Evolutionary conservation across 495 filamentous ascomycete genomes (phyloP).

Genomic region (Hypoxylon crocopeplum): DNA sequence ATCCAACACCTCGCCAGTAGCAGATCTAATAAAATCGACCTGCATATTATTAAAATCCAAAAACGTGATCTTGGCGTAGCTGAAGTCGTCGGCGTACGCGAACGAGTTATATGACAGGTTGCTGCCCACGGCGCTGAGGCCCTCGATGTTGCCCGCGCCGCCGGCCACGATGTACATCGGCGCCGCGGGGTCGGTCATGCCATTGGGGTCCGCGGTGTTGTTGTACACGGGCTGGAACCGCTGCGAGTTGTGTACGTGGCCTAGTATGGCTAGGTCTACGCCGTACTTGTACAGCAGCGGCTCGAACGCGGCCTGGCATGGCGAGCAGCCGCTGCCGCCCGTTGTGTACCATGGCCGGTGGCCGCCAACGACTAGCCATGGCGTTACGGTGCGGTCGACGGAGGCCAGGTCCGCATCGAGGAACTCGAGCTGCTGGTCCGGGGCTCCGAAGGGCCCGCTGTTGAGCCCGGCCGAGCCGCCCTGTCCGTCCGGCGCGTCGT

Average conservation of each 20-base stretch:
- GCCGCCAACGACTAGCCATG: constrained; percentile 66
- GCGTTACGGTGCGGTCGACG: constrained; percentile 57
- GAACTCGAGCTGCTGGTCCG: constrained; percentile 53
- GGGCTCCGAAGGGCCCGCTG: constrained; percentile 59
- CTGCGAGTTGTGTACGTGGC: constrained; percentile 67
- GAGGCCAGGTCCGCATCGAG: constrained; percentile 53
- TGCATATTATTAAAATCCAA: constrained; percentile 40
- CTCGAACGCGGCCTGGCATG: constrained; percentile 66
- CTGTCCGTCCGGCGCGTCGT: constrained; percentile 51
- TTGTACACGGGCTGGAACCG: constrained; percentile 49
- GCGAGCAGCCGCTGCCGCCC: constrained; percentile 49
- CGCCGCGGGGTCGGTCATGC: constrained; percentile 58
- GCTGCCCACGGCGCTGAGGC: constrained; percentile 46
- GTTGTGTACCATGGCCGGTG: constrained; percentile 68
- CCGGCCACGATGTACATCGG: constrained; percentile 64
- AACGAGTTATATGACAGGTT: constrained; percentile 58
- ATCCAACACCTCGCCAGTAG: constrained; percentile 60
- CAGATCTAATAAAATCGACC: constrained; percentile 53
- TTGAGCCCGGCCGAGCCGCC: constrained; percentile 55
- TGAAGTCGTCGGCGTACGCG: constrained; percentile 63
- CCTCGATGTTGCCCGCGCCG: constrained; percentile 52
- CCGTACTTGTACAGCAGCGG: constrained; percentile 63
- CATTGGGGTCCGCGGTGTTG: constrained; percentile 51
- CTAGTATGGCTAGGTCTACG: constrained; percentile 67
- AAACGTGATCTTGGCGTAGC: constrained; percentile 54